These are phyloP conservation scores for Pythium aquatile DNA, from an alignment of 352 stramenopile genomes.

Conservation along the genomic window DNA sequence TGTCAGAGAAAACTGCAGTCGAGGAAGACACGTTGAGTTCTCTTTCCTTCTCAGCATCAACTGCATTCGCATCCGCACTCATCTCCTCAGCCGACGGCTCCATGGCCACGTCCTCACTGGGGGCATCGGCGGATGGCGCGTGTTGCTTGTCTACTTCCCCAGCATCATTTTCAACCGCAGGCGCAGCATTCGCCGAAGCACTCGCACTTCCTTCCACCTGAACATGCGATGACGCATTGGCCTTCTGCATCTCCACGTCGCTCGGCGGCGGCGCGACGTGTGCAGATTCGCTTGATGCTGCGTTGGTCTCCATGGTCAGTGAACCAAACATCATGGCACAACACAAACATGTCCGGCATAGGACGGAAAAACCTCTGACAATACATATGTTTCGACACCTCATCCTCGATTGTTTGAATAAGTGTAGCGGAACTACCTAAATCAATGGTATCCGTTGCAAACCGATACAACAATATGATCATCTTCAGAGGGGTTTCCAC, in stretches of 20 bases:
- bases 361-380: neutral
- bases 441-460: too few species aligned
- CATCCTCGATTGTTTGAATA: neutral
- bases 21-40: neutral
- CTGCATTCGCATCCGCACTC: neutral
- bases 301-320: conserved; percentile 15
- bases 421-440: too few species aligned
- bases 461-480: neutral
- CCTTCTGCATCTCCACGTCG: conserved; percentile 22
- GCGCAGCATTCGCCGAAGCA: neutral
- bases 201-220: neutral
- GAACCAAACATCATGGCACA: conserved; percentile 2
- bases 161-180: conserved; percentile 2
- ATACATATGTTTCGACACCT: neutral
- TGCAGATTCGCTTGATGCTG: conserved; percentile 4
- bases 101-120: neutral
- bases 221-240: neutral
- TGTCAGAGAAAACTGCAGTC: too few species aligned
- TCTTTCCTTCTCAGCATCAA: neutral
- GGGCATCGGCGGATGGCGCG: neutral
- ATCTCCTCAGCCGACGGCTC: neutral
- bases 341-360: neutral
- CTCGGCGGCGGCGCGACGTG: neutral
- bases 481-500: neutral
- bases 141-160: conserved; percentile 2